Conservation (phyloP, 495 filamentous ascomycete species). For the Elasticomyces elasticus region DNA sequence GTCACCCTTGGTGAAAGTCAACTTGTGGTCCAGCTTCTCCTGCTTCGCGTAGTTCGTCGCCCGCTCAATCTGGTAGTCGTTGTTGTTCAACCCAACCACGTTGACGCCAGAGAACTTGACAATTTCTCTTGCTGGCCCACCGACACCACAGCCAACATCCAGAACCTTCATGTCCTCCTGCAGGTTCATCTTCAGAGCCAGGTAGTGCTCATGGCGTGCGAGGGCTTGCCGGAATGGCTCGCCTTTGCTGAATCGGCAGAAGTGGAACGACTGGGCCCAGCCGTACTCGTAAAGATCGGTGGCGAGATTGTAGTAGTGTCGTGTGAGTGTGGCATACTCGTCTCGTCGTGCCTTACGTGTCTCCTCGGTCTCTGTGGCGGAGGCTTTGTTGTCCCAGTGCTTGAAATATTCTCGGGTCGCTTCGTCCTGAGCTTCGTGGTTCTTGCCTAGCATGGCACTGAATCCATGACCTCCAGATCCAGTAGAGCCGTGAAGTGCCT, state of each 20-base stretch:
- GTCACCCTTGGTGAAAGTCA: slow-evolving; percentile 89
- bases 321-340: slow-evolving; percentile 91
- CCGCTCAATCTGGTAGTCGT: slow-evolving; percentile 97
- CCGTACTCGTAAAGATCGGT: slow-evolving; percentile 97
- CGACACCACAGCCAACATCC: slow-evolving; percentile 95
- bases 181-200: slow-evolving; percentile 80
- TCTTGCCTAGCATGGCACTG: slow-evolving; percentile 76
- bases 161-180: slow-evolving; percentile 80
- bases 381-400: slow-evolving; percentile 94
- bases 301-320: slow-evolving; percentile 97
- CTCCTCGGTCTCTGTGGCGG: slow-evolving; percentile 70
- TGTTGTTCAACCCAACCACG: slow-evolving; percentile 94
- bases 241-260: slow-evolving; percentile 86
- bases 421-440: slow-evolving; percentile 68
- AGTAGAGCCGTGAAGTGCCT: slow-evolving; percentile 82
- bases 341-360: slow-evolving; percentile 71
- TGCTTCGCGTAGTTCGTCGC: slow-evolving; percentile 74
- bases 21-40: slow-evolving; percentile 70
- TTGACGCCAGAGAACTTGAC: slow-evolving; percentile 88
- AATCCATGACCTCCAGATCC: slow-evolving; percentile 62
- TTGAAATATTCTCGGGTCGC: slow-evolving; percentile 99
- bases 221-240: slow-evolving; percentile 89
- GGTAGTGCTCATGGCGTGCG: slow-evolving; percentile 96
- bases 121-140: slow-evolving; percentile 94
- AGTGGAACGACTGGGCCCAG: slow-evolving; percentile 93